Percentiles rank a stretch among this genome's conserved stretches.
Conservation (phyloP, 2,329 filamentous ascomycete species). For the Colletotrichum cordylinicola region DNA sequence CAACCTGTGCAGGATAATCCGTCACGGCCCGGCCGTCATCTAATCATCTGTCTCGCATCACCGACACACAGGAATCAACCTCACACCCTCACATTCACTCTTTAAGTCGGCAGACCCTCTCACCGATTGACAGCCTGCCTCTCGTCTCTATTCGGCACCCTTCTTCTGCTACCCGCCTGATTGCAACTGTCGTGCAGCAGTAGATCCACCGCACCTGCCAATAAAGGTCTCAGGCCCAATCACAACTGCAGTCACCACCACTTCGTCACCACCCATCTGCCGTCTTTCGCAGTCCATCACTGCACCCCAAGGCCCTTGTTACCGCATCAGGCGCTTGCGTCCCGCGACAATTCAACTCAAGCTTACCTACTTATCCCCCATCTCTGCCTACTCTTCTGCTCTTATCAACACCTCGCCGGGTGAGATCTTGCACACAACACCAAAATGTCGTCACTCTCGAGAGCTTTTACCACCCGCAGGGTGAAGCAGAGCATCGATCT, state of each 20-base stretch:
- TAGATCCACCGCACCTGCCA: slow-evolving; percentile 17
- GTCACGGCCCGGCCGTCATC: slow-evolving; percentile 6
- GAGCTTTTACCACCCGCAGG: slow-evolving; percentile 76
- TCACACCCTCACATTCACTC: not conserved
- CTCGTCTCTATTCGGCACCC: not conserved
- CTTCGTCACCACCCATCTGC: slow-evolving; percentile 10
- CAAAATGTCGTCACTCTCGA: slow-evolving; percentile 65
- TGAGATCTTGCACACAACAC: not conserved
- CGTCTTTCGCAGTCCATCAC: not conserved
- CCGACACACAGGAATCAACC: not conserved
- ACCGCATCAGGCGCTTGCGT: slow-evolving; percentile 7
- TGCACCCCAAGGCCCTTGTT: not conserved
- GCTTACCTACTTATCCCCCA: not conserved
- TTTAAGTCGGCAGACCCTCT: not conserved
- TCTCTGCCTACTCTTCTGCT: not conserved
- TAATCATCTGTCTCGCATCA: not conserved
- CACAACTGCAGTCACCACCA: slow-evolving; percentile 4
- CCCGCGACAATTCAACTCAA: not conserved
- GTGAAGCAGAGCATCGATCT: slow-evolving; percentile 60
- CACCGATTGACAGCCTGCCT: not conserved
- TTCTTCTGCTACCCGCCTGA: not conserved
- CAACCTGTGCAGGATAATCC: not conserved
- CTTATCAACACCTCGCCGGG: not conserved
- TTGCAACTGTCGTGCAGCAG: slow-evolving; percentile 21
- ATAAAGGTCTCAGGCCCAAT: slow-evolving; percentile 15